Percentiles rank a stretch among this genome's conserved stretches.
These are phyloP conservation scores for Tripterygium wilfordii DNA, from an alignment of 177 flowering plant species.

Conservation along the genomic window DNA sequence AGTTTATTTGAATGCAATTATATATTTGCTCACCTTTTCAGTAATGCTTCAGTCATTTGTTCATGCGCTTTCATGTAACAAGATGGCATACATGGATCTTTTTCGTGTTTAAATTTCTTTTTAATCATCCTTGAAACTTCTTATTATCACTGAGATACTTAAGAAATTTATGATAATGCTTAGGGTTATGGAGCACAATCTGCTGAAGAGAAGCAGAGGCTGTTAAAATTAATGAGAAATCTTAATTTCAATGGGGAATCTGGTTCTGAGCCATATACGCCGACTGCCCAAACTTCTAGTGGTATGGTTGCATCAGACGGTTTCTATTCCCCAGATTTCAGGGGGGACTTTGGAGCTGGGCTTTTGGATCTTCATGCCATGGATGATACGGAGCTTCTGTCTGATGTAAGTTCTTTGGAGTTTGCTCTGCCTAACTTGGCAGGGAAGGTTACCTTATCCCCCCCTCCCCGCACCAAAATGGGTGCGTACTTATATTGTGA, in stretches of 20 bases:
- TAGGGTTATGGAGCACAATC: conserved; percentile 99
- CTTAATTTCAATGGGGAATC: conserved; percentile 85
- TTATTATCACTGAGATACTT: too few species aligned
- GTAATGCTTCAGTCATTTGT: too few species aligned
- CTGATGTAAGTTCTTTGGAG: conserved; percentile 49
- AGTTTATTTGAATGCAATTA: too few species aligned
- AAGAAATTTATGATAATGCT: too few species aligned
- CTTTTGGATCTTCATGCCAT: conserved; percentile 96
- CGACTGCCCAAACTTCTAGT: conserved; percentile 59
- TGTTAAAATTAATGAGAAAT: conserved; percentile 81
- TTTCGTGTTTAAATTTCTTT: too few species aligned
- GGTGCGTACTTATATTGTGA: too few species aligned
- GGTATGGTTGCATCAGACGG: conserved; percentile 59
- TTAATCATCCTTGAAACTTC: too few species aligned
- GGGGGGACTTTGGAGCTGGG: conserved; percentile 99
- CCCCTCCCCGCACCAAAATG: too few species aligned
- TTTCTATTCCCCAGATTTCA: conserved; percentile 70
- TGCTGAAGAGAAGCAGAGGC: conserved; percentile 94
- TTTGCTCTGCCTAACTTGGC: background rate
- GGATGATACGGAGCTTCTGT: conserved; percentile 95
- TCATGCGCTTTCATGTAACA: too few species aligned
- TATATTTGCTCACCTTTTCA: too few species aligned
- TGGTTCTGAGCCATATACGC: conserved; percentile 77
- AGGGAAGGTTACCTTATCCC: too few species aligned
- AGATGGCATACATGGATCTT: too few species aligned